Evolutionary conservation across 2,329 filamentous ascomycete genomes (phyloP), one percentile per base, ranked within the genome.

Genomic region (Hymenoscyphus occultus): DNA sequence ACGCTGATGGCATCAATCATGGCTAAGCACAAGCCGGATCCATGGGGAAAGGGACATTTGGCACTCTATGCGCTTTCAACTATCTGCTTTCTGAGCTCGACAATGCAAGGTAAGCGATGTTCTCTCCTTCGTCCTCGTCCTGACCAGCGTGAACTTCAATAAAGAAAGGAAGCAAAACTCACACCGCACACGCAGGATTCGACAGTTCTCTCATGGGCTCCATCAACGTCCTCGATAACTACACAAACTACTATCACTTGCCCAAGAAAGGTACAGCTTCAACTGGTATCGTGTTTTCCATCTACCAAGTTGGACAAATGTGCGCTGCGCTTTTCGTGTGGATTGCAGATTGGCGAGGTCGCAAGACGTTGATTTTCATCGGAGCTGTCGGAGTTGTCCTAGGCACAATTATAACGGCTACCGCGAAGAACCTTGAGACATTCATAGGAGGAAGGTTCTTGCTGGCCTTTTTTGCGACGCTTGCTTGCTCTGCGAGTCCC

Each of bases 341-440:
- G 48, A 54, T 54, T 28, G 48, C 48, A 28, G 48, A 54, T 54
- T 54, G 48, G 48, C 48, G 48, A 54, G 48, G 48, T 54, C 48
- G 48, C 22, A 54, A 54, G 48, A 54, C 48, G 12, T 22, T 54
- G 19, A 54, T 54, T 54, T 54, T 54, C 22, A 54, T 54, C 22
- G 48, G 48, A 1, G 19, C 48, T 28, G 19, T 54, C 12, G 48
- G 48, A 4, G 48, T 22, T 13, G 22, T 54, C 5, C 19, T 54
- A 28, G 19, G 48, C 10, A 54, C 48, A 19, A 28, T 54, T 1
- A 13, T 54, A 13, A 54, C 48, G 3, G 48, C 48, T 3, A 54
- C 48, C 2, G 48, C 48, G 10, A 19, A 10, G 22, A 4, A 14
- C 1, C 48, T 54, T 10, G n/a, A 54, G 22, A 54, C 48, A 13